A percentile compares a stretch with the other conserved stretches of the same genome.
These are phyloP conservation scores for Alternaria triticina DNA, from an alignment of 2,329 filamentous ascomycete genomes.

Conservation along the genomic window DNA sequence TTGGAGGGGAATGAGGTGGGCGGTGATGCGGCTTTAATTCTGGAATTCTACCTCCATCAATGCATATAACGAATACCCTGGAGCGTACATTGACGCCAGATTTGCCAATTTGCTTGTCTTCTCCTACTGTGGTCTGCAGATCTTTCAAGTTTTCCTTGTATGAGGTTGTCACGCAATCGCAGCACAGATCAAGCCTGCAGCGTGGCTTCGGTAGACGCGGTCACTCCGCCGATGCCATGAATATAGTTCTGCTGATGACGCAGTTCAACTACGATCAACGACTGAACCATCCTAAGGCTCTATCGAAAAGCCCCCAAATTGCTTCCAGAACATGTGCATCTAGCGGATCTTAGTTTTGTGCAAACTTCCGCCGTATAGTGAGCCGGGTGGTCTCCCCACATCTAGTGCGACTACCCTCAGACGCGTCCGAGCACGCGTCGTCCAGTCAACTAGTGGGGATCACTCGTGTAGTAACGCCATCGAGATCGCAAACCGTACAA, in stretches of 20 bases:
- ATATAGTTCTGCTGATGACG: neutral
- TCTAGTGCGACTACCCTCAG: conserved; percentile 3
- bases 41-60: too few species aligned
- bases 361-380: neutral
- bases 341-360: neutral
- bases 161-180: too few species aligned
- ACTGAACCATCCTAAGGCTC: neutral
- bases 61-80: too few species aligned
- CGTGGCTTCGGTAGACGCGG: too few species aligned
- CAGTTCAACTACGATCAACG: neutral
- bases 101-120: too few species aligned
- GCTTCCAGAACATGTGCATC: neutral
- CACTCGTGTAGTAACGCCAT: conserved; percentile 1
- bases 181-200: neutral
- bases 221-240: neutral
- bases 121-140: too few species aligned
- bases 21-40: neutral
- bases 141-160: too few species aligned
- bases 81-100: too few species aligned
- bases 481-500: neutral
- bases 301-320: neutral
- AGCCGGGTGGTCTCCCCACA: neutral
- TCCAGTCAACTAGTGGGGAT: conserved; percentile 12
- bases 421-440: conserved; percentile 17
- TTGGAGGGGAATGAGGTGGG: neutral